Evolutionary conservation across 805 yeast genomes (phyloP), one percentile per base, ranked within the genome.

Genomic region (Myxozyma mucilagina): DNA sequence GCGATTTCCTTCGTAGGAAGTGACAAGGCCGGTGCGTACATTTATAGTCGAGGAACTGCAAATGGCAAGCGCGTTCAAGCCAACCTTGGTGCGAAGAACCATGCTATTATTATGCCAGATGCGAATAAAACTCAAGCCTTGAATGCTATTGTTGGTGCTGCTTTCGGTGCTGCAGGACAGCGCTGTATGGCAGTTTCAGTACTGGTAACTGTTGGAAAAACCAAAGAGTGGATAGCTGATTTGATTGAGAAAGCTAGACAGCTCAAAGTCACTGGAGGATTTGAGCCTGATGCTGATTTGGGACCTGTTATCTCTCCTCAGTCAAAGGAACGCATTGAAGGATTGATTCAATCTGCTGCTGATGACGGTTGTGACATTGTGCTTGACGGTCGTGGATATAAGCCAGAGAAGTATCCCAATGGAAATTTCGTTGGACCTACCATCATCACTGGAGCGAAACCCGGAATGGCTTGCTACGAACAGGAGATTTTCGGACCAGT

Each of bases 141-240:
- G 67, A 84, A 83, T 71, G 86, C 88, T 57, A 76, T 87, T 51
- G 84, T 80, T 60, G 87, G 90, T 53, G 90, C 92, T 56, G 89
- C 90, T 29, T 87, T 87, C 73, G 90, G 92, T 36, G 91, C 92
- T 54, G 91, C 92, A 18, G 93, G 92, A 64, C 93, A 87, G 79
- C 83, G 91, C 72, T 87, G 93, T 76, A 84, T 87, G 88, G 89
- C 90, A 10, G 84, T 87, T 56, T 85, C 88, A 24, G 88, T 85
- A 39, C 78, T 87, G 64, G 88, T 87, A 53, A 82, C 89, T 18
- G 90, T 87, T 29, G 91, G 91, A 44, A 78, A 80, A 63, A 79
- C 88, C 63, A 79, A 79, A 70, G 81, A 80, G 64, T 86, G 90
- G 89, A 75, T 87, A 56, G 68, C 75, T 45, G 90, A 86, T 53